Evolutionary conservation across 345 rosid species (phyloP), one percentile per base, ranked within the genome.

Genomic region (Hevea brasiliensis): DNA sequence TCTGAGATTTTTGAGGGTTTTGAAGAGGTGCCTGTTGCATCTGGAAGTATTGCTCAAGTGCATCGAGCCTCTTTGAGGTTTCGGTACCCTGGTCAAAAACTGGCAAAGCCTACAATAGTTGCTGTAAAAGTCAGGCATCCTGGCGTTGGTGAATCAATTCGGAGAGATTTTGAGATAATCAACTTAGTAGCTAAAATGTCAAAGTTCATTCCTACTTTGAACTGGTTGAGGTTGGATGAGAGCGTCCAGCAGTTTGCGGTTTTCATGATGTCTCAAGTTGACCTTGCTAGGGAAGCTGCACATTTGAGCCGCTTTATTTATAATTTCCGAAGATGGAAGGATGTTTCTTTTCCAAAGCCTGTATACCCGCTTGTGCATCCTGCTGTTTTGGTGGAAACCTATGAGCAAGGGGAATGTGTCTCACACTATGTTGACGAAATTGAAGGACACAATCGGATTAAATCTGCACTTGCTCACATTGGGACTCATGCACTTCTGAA

Each of bases 61-160:
- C 81, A 78, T 63, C 75, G 69, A 62, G 81, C 81, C 37, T 18
- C 65, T 47, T 64, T 78, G 29, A 78, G 48, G 48, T 78, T 63
- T 64, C 55, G 77, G 32, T 78, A 72, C 58, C 81, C 74, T 11
- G 67, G 60, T 21, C 80, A 77, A 80, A 70, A 73, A 32, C 37
- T 1, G 67, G 68, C 58, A 2, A 88, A 89, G 76, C 89, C 94
- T 5, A 84, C 84, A 29, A 81, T 83, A 70, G 98, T 94, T 67
- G 97, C 98, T 53, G 97, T 94, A 7, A 94, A 94, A 85, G 98
- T 92, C 83, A 87, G 98, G 78, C 98, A 94, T 86, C 98, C 97
- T 21, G 90, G 86, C 68, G 98, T 92, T 45, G 98, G 94, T 23
- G 94, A 94, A 60, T 87, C 94, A 14, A 94, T 92, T 80, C 83